Evolutionary conservation across 208 protist species (phyloP).

Genomic region (Crithidia sp.): DNA sequence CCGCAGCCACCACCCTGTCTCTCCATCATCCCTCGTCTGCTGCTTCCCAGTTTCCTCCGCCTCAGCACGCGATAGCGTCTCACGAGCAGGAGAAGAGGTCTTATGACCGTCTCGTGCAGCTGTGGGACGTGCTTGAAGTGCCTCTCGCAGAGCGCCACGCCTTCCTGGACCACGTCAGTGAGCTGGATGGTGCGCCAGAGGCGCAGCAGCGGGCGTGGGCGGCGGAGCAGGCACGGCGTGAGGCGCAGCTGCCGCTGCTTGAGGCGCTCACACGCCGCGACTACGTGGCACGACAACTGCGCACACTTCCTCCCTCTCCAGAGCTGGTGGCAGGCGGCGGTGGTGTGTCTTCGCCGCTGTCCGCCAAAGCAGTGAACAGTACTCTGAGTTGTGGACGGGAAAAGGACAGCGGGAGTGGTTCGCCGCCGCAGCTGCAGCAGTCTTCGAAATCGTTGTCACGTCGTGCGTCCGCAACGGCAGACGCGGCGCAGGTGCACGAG

Average conservation of each 20-base stretch:
- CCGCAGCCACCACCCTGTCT: background rate
- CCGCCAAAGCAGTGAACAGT: background rate
- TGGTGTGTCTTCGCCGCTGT: background rate
- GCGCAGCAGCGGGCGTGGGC: conserved; percentile 3
- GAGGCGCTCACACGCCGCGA: conserved; percentile 74
- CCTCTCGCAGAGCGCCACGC: conserved; percentile 41
- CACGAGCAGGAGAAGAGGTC: background rate
- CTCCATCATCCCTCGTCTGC: background rate
- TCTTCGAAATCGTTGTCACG: no score
- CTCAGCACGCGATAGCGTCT: background rate
- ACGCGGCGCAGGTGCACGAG: conserved; percentile 5
- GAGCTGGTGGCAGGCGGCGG: no score
- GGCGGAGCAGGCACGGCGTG: conserved; percentile 53
- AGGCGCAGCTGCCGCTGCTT: conserved; percentile 76
- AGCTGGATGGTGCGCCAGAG: background rate
- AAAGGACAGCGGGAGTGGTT: background rate
- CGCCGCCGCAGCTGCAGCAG: no score
- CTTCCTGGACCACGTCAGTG: conserved; percentile 21
- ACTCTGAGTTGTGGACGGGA: background rate
- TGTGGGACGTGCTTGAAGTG: conserved; percentile 66
- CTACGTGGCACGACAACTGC: conserved; percentile 53
- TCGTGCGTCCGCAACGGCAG: background rate
- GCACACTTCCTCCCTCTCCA: background rate
- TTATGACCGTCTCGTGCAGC: conserved; percentile 39
- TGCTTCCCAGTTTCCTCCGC: background rate